A percentile compares a stretch with the other conserved stretches of the same genome.
These are phyloP conservation scores for Tilletia setariae DNA, from an alignment of 1,284 basidiomycete genomes.

Conservation along the genomic window DNA sequence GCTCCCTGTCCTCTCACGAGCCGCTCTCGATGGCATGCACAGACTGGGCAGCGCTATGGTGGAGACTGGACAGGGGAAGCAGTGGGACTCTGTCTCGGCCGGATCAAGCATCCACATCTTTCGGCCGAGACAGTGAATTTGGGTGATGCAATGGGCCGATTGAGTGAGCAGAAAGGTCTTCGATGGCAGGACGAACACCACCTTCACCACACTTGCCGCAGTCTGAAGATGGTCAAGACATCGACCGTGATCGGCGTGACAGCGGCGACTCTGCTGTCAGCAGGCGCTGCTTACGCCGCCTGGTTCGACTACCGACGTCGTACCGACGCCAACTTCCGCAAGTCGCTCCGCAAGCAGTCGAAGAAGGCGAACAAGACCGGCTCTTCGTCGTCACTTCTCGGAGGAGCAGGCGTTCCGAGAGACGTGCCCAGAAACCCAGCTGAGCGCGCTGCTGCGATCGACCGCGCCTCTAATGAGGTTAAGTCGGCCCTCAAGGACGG, in stretches of 20 bases:
- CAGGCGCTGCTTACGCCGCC: conserved; percentile 55
- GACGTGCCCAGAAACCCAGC: conserved; percentile 42
- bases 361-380: conserved; percentile 57
- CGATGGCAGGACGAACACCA: too few relatives aligned
- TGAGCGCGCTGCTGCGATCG: conserved; percentile 51
- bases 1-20: too few relatives aligned
- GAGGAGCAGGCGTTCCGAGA: too few relatives aligned
- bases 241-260: conserved; percentile 21
- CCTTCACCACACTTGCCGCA: too few relatives aligned
- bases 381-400: neutral
- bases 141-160: too few relatives aligned
- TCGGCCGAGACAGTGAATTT: too few relatives aligned
- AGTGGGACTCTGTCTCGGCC: too few relatives aligned
- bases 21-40: too few relatives aligned
- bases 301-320: conserved; percentile 95
- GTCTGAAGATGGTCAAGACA: conserved; percentile 19
- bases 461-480: conserved; percentile 6
- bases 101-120: too few relatives aligned
- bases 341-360: conserved; percentile 73
- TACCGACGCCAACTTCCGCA: conserved; percentile 82
- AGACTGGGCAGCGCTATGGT: too few relatives aligned
- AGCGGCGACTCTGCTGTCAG: conserved; percentile 32
- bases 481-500: conserved; percentile 28
- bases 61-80: too few relatives aligned
- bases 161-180: too few relatives aligned